Base-by-base conservation (phyloP, 148 eudicot species). In the Cornus florida region DNA sequence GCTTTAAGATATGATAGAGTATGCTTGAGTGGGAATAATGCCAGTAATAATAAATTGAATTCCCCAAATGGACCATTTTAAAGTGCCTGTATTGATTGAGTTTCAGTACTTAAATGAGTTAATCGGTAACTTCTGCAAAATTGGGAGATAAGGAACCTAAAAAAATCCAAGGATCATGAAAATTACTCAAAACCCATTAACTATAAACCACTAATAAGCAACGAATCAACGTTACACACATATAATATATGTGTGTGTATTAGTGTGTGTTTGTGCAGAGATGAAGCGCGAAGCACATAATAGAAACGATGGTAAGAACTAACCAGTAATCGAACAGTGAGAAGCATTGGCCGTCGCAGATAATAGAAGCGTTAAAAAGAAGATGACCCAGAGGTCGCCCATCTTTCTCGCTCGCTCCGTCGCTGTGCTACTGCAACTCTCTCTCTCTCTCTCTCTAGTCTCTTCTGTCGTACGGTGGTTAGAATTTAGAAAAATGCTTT, bases 311-410 rank as follows among this genome's bases (percentile, higher is more conserved):
- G 3, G 73, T 0, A 83, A 33, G 70, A 75, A 79, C 38, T 69
- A 41, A 88, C 90, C 90, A 33, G 82, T 85, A 68, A 74, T 83
- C 10, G 81, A 83, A 73, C 86, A 85, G 57, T 72, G 41, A 0
- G 86, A 83, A 74, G 90, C 86, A 76, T 75, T 76, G 17, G 70
- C 65, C 2, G 38, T 20, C 41, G 72, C 23, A 53, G 62, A 46
- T 19, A 75, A 22, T 10, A 84, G 24, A 50, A 77, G 74, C 67
- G 53, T 39, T 24, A 79, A 32, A 32, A 82, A 33, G 65, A 46
- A 28, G 71, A 69, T 24, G 62, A 87, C 28, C 65, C n/a, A 56
- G 20, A 20, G 31, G 3, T 19, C 66, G 43, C 46, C 73, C 73
- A 68, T 81, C 64, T 70, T 31, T 33, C 74, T 69, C 77, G 24